phyloP scores from a whole-genome alignment of 257 asterid species.

The Solanum bukasovii region DNA sequence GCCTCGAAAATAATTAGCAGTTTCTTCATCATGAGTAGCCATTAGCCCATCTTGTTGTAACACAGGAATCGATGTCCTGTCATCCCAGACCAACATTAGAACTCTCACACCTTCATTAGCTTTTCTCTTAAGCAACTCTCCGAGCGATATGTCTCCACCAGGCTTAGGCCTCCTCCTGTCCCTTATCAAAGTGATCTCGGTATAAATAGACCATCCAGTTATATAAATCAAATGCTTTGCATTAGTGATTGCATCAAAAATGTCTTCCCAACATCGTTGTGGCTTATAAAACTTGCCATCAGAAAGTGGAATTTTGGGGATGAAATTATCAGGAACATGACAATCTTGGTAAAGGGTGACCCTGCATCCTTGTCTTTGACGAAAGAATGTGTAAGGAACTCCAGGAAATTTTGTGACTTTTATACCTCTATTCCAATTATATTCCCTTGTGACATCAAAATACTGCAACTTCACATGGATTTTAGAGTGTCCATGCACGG shows the following conservation, averaged over 20 bases:
- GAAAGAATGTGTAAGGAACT: constrained; percentile 10
- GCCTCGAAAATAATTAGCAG: neutral
- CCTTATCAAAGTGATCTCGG: constrained; percentile 6
- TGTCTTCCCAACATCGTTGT: constrained; percentile 7
- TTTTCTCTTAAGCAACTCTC: constrained; percentile 2
- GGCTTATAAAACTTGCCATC: constrained; percentile 1
- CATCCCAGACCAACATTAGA: constrained; percentile 5
- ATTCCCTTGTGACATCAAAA: constrained; percentile 14
- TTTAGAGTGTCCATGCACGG: constrained; percentile 20
- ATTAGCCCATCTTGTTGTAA: constrained; percentile 1
- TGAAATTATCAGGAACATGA: constrained; percentile 5
- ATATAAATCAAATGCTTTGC: constrained; percentile 7
- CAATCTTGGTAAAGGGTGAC: constrained; percentile 1
- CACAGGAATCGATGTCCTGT: neutral
- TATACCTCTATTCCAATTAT: constrained; percentile 20
- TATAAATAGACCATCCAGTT: constrained; percentile 1
- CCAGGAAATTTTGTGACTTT: constrained; percentile 16
- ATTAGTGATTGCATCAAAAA: neutral
- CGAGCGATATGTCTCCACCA: constrained; percentile 2
- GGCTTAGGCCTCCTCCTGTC: constrained; percentile 5
- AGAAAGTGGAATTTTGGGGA: neutral
- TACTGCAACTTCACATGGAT: constrained; percentile 22
- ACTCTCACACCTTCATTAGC: constrained; percentile 12
- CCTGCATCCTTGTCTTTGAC: neutral
- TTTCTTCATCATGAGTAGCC: constrained; percentile 7